These are phyloP conservation scores for Fusarium sarcochroum DNA, from an alignment of 2,329 filamentous ascomycete species.

Conservation along the genomic window DNA sequence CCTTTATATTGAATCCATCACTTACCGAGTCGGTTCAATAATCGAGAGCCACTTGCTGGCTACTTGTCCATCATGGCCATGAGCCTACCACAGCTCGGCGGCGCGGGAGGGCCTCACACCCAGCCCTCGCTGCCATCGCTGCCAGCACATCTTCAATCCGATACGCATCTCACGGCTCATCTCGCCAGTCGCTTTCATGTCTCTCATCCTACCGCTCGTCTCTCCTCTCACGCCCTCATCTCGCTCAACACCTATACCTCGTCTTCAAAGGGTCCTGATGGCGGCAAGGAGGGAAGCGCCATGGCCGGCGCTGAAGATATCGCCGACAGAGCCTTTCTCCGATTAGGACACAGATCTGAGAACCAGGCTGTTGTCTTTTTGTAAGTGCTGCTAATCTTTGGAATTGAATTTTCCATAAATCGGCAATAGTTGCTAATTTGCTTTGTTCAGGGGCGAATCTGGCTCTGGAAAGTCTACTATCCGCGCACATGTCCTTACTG, in stretches of 20 bases:
- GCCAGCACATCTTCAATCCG: conserved; percentile 84
- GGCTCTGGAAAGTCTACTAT: conserved; percentile 97
- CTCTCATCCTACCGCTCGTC: conserved; percentile 85
- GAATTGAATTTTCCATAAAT: conserved; percentile 1
- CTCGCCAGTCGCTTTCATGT: conserved; percentile 93
- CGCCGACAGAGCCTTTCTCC: conserved; percentile 86
- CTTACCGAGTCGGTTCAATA: conserved; percentile 20
- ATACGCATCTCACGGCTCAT: conserved; percentile 84
- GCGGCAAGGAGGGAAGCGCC: conserved; percentile 90
- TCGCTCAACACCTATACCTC: conserved; percentile 95
- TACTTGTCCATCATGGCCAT: conserved; percentile 69
- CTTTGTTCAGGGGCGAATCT: conserved; percentile 82
- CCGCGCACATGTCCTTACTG: conserved; percentile 87
- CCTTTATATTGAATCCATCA: conserved; percentile 19
- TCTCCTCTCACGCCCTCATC: conserved; percentile 93
- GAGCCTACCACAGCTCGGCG: conserved; percentile 66
- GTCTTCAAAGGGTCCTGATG: conserved; percentile 89
- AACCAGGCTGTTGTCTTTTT: conserved; percentile 94
- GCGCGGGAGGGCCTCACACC: conserved; percentile 75
- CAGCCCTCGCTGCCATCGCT: conserved; percentile 91
- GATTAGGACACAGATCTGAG: conserved; percentile 89
- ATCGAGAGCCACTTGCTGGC: conserved; percentile 50
- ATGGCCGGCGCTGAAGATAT: conserved; percentile 94
- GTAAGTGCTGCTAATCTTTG: conserved; percentile 64
- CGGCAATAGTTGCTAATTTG: conserved; percentile 41